Percentiles rank a stretch among this genome's conserved stretches.
Evolutionary conservation across 768 basidiomycete genomes (phyloP).

Genomic region (Lyophyllum semitale): DNA sequence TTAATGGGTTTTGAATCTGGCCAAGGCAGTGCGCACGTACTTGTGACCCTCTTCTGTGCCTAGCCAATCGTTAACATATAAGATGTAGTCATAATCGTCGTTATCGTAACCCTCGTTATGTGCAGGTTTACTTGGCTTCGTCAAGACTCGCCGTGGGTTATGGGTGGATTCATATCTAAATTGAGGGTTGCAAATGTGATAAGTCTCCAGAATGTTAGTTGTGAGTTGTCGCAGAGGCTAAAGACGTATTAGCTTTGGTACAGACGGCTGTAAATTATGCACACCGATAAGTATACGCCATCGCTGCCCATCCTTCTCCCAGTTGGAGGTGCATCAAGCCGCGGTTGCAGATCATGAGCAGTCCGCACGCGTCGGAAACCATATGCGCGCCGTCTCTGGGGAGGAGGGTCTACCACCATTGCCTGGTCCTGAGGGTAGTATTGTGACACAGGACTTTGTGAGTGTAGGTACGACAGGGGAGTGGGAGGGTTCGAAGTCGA

Average conservation of each 20-base stretch:
- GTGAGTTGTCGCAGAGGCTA: constrained; percentile 74
- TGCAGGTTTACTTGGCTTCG: constrained; percentile 93
- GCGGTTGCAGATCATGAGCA: constrained; percentile 75
- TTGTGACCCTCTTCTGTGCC: constrained; percentile 95
- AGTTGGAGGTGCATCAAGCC: constrained; percentile 58
- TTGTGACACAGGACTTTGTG: constrained; percentile 50
- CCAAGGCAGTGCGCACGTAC: constrained; percentile 44
- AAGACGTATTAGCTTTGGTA: constrained; percentile 12
- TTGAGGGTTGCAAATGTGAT: constrained; percentile 89
- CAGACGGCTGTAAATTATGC: constrained; percentile 30
- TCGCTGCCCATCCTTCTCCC: constrained; percentile 79
- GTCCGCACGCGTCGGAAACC: constrained; percentile 83
- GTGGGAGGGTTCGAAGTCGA: constrained; percentile 72
- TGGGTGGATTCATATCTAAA: constrained; percentile 94
- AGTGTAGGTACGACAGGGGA: constrained; percentile 67
- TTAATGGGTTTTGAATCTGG: constrained; percentile 12
- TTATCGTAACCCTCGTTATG: constrained; percentile 99
- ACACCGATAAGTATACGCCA: constrained; percentile 80
- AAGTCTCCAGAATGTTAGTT: constrained; percentile 86
- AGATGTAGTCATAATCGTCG: constrained; percentile 98
- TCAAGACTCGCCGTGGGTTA: constrained; percentile 95
- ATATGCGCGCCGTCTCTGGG: constrained; percentile 64
- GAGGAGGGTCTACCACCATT: constrained; percentile 70
- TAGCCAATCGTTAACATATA: constrained; percentile 98
- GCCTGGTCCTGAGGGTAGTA: constrained; percentile 66